These are phyloP conservation scores for Suhomyces coccinellae DNA, from an alignment of 1,139 yeast genomes.

Conservation along the genomic window DNA sequence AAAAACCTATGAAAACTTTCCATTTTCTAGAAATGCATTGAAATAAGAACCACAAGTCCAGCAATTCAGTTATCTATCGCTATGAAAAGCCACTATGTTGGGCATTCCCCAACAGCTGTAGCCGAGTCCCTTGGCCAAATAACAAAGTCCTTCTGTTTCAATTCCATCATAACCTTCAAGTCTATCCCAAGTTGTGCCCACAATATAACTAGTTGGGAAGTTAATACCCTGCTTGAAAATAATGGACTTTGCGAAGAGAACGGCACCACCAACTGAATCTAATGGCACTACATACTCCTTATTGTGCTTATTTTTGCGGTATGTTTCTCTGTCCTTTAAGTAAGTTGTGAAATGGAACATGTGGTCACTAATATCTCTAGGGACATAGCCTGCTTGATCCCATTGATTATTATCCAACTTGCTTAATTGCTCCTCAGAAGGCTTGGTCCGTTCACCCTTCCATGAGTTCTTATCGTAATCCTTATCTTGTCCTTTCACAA, in stretches of 20 bases:
- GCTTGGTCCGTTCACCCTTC: constrained; percentile 45
- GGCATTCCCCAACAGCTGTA: constrained; percentile 49
- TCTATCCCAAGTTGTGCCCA: constrained; percentile 52
- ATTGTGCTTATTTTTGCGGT: constrained; percentile 14
- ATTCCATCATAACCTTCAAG: constrained; percentile 54
- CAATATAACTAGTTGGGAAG: constrained; percentile 46
- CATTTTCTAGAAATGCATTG: not conserved
- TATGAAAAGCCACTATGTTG: constrained; percentile 31
- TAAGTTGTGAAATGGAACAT: constrained; percentile 36
- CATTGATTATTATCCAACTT: constrained; percentile 34
- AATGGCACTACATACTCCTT: constrained; percentile 27
- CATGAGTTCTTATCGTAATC: constrained; percentile 50
- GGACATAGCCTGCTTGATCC: constrained; percentile 40
- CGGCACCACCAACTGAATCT: constrained; percentile 54
- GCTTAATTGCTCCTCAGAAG: constrained; percentile 32
- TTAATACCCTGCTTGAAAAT: constrained; percentile 46
- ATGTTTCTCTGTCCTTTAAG: constrained; percentile 19
- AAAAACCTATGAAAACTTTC: too few relatives aligned
- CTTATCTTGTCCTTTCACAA: constrained; percentile 30
- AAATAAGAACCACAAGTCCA: not conserved
- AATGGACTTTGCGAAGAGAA: constrained; percentile 42
- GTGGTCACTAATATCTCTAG: constrained; percentile 32
- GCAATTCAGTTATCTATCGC: constrained; percentile 9
- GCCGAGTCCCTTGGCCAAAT: constrained; percentile 44
- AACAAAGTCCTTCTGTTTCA: constrained; percentile 55